A percentile compares a stretch with the other conserved stretches of the same genome.
These are phyloP conservation scores for Backusella luteola DNA, from an alignment of 192 early-diverging fungal genomes.

Conservation along the genomic window DNA sequence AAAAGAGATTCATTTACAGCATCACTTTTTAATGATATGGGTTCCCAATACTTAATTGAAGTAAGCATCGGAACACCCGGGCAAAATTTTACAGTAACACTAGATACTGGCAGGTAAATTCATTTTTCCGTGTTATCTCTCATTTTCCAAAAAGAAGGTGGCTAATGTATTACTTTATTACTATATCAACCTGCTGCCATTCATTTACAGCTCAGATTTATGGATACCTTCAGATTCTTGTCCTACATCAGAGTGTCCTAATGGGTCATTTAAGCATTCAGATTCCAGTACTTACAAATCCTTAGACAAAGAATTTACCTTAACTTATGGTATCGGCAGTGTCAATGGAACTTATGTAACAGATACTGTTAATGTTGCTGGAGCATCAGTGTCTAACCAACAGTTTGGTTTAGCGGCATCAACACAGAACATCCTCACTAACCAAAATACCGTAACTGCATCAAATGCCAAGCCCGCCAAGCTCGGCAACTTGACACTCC, in stretches of 20 bases:
- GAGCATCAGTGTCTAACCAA: neutral
- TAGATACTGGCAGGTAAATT: conserved; percentile 23
- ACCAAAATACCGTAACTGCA: neutral
- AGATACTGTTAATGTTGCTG: conserved; percentile 20
- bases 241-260: neutral
- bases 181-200: neutral
- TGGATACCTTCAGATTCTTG: conserved; percentile 16
- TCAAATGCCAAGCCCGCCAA: neutral
- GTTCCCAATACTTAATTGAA: conserved; percentile 9
- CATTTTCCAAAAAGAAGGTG: neutral
- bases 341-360: conserved; percentile 9
- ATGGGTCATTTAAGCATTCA: neutral
- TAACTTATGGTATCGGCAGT: conserved; percentile 16
- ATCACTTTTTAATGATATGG: conserved; percentile 11
- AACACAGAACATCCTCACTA: neutral
- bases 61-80: conserved; percentile 9
- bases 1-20: conserved; percentile 23
- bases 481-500: neutral
- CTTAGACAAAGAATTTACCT: neutral
- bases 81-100: conserved; percentile 13
- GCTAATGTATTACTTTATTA: neutral
- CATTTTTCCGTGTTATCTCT: neutral
- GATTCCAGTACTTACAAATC: conserved; percentile 10
- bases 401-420: conserved; percentile 17
- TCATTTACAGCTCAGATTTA: conserved; percentile 6